A percentile compares a stretch with the other conserved stretches of the same genome.
phyloP scores from a whole-genome alignment of 2,329 filamentous ascomycete genomes.

The Fusarium verticillioides region DNA sequence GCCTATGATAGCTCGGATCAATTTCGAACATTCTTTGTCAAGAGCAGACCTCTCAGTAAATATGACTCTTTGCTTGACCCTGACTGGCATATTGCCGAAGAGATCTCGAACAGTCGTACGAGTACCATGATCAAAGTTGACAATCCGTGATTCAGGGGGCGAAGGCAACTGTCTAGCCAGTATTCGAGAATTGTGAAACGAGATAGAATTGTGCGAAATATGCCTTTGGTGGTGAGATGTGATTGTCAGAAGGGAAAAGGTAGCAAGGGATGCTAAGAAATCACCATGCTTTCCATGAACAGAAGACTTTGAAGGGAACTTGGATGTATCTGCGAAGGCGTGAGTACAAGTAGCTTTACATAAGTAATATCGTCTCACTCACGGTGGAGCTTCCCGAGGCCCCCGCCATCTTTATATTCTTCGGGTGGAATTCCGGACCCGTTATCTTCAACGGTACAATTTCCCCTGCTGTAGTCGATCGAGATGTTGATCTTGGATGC shows the following conservation, averaged over 20 bases:
- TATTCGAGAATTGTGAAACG: conserved; percentile 75
- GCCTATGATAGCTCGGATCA: conserved; percentile 69
- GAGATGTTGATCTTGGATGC: conserved; percentile 75
- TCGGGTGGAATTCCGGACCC: conserved; percentile 78
- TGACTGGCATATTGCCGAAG: conserved; percentile 91
- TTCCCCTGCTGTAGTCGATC: conserved; percentile 79
- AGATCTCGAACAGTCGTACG: conserved; percentile 80
- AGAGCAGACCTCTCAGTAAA: conserved; percentile 62
- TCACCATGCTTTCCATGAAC: conserved; percentile 75
- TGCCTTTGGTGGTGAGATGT: conserved; percentile 74
- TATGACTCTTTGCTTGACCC: conserved; percentile 80
- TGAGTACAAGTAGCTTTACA: conserved; percentile 14
- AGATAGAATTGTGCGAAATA: conserved; percentile 71
- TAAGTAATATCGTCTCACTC: conserved; percentile 47
- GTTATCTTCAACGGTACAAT: conserved; percentile 85
- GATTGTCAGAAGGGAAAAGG: conserved; percentile 80
- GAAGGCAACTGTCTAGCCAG: conserved; percentile 73
- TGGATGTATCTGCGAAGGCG: conserved; percentile 77
- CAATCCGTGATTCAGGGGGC: conserved; percentile 65
- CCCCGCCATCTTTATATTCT: conserved; percentile 78
- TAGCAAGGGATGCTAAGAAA: conserved; percentile 81
- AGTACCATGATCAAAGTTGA: conserved; percentile 74
- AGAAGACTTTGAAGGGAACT: conserved; percentile 59
- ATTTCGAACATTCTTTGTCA: conserved; percentile 71
- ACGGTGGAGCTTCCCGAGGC: conserved; percentile 80